Evolutionary conservation across 805 yeast species (phyloP).

Genomic region (Sungouiozyma ichnusensis): DNA sequence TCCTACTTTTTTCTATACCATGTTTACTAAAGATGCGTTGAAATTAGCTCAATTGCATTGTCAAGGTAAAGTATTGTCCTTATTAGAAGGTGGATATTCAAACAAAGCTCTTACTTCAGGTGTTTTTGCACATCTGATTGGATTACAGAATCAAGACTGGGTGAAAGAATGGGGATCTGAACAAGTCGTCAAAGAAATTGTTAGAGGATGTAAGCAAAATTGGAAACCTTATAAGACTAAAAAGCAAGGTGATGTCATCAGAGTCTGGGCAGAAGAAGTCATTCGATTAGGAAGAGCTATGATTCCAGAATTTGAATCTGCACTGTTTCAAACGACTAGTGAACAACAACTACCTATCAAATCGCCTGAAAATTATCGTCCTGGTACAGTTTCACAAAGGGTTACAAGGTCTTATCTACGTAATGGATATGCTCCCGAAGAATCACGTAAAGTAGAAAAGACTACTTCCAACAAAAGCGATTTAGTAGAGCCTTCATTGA

Average conservation of each 20-base stretch:
- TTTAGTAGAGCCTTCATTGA: background rate
- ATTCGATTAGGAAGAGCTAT: conserved; percentile 50
- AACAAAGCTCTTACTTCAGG: conserved; percentile 75
- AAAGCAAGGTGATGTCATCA: conserved; percentile 39
- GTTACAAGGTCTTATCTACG: conserved; percentile 15
- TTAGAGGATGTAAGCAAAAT: conserved; percentile 54
- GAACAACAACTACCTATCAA: background rate
- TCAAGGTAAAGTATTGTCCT: conserved; percentile 51
- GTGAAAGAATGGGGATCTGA: conserved; percentile 53
- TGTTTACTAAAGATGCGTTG: conserved; percentile 64
- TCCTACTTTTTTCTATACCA: conserved; percentile 68
- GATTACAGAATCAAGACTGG: conserved; percentile 51
- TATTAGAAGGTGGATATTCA: conserved; percentile 80
- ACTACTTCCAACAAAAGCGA: conserved; percentile 1
- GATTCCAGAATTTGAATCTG: conserved; percentile 38
- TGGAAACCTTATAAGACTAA: conserved; percentile 50
- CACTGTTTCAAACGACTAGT: conserved; percentile 13
- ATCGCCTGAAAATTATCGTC: background rate
- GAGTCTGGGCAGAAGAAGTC: conserved; percentile 56
- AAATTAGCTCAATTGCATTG: conserved; percentile 53
- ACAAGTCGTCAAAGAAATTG: conserved; percentile 52
- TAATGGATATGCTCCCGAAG: conserved; percentile 2
- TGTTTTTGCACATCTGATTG: conserved; percentile 66
- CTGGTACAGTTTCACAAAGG: conserved; percentile 14
- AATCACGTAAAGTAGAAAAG: conserved; percentile 2